Base-by-base conservation (phyloP, 805 yeast genomes). In the Saccharomycopsis fibuligera region DNA sequence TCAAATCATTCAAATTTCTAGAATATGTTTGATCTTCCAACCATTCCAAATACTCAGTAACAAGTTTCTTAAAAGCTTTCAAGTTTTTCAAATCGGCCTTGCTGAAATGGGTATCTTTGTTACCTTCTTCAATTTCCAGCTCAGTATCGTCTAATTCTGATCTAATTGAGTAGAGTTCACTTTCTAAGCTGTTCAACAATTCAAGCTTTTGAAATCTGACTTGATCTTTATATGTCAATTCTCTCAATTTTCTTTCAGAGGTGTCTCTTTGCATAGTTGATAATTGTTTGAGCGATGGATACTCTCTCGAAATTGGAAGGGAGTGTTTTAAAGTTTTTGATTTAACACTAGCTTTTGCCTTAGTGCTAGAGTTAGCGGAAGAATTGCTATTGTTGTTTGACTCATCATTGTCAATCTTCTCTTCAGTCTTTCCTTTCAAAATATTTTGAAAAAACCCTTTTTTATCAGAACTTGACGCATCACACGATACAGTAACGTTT, bases 401-500 rank as follows among this genome's bases (percentile, higher is more conserved):
- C 19, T 35, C 35, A 35, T 33, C 31, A 8, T 25, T n/a, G 4
- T 19, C 25, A 10, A 5, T 30, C 24, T n/a, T 3, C 30, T 38
- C 19, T 5, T 38, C 47, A 21, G 14, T 30, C 14, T 50, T 39
- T 6, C 44, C 39, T 16, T 48, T 41, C 25, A 53, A 42, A 29
- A 53, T 49, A 9, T 45, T 47, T 36, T 47, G 49, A 38, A 53
- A 41, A 35, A 53, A 48, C n/a, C 54, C 51, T 35, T 47, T 50
- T 10, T 36, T 31, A 3, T 23, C 38, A 19, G 49, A 44, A 14
- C 38, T 22, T n/a, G 29, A 44, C 14, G 17, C 16, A 24, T 17
- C 35, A 35, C 86, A 80, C 41, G 67, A 63, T 4, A 73, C 70
- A 36, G 70, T 69, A 2, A 80, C 57, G n/a, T 64, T 59, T 5